Percentiles rank a stretch among this genome's conserved stretches.
Conservation (phyloP, 2,329 filamentous ascomycete genomes). For the Alternaria gaisen region DNA sequence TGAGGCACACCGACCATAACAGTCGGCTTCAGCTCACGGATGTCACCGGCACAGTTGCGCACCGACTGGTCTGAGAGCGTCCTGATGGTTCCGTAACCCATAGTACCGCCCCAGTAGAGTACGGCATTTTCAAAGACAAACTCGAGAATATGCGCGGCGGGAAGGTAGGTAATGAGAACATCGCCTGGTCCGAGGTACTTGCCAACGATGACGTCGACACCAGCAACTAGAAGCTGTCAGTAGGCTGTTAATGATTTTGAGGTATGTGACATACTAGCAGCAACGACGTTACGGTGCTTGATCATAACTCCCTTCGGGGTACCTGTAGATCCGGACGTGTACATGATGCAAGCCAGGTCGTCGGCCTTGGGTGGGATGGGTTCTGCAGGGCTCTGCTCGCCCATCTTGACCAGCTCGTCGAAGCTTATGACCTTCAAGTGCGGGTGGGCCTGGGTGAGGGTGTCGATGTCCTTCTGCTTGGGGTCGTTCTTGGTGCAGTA, state of each 20-base stretch:
- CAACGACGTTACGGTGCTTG: slow-evolving; percentile 80
- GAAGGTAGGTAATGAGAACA: slow-evolving; percentile 86
- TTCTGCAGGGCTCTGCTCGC: slow-evolving; percentile 73
- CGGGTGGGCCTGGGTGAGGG: slow-evolving; percentile 62
- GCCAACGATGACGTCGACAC: slow-evolving; percentile 79
- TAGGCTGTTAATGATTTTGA: background rate
- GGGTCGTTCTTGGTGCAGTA: slow-evolving; percentile 65
- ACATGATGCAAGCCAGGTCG: slow-evolving; percentile 82
- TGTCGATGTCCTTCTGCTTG: slow-evolving; percentile 63
- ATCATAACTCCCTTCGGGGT: slow-evolving; percentile 88
- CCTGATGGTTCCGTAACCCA: slow-evolving; percentile 91
- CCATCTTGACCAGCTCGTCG: slow-evolving; percentile 62
- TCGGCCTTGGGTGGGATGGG: slow-evolving; percentile 75
- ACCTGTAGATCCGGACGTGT: slow-evolving; percentile 89
- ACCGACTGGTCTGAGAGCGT: slow-evolving; percentile 88
- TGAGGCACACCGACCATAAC: slow-evolving; percentile 94
- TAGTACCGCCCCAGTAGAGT: slow-evolving; percentile 86
- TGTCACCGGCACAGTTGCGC: slow-evolving; percentile 90
- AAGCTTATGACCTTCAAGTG: slow-evolving; percentile 64
- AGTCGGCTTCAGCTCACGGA: slow-evolving; percentile 88
- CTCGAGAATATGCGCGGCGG: slow-evolving; percentile 94
- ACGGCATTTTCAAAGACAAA: slow-evolving; percentile 94
- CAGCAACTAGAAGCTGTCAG: slow-evolving; percentile 65
- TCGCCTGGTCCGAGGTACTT: slow-evolving; percentile 81
- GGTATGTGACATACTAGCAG: slow-evolving; percentile 69